Evolutionary conservation across 805 yeast species (phyloP), one percentile per base, ranked within the genome.

Genomic region (Grigorovia jiainica): DNA sequence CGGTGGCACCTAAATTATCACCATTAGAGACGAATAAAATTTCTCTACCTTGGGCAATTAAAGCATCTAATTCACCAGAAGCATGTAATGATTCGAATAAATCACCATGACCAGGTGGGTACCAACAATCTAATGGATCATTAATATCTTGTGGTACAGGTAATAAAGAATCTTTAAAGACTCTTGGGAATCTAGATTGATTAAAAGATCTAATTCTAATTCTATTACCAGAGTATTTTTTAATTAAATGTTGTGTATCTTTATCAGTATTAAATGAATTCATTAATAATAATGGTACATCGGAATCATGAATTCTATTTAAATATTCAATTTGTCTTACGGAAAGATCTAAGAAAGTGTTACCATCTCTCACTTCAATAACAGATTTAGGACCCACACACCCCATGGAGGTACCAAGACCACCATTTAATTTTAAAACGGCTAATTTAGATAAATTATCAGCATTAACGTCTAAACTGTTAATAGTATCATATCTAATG

Each of bases 51-150:
- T 86, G 90, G 41, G 81, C 86, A 49, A 92, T 72, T 50, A 92
- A 75, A 47, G 82, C 78, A 61, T 92, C 97, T 51, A 92, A 74
- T 60, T 90, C 92, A 46, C 98, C 98, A 10, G 95, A 81, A 44
- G 85, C 78, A 46, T 83, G 79, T 59, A 92, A 72, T 18, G 92
- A 72, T 70, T 92, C 98, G 53, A 89, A 92, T 64, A 92, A 70
- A 68, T 92, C 98, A 68, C 98, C 98, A 66, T 92, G 98, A 41
- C 98, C 98, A n/a, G 98, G 98, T 39, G 98, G 98, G 63, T 92
- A 92, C 98, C 98, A 92, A 44, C 84, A 72, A 56, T 86, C 90
- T 53, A 84, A 73, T 34, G 73, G 72, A 39, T 87, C 95, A 46
- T 81, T 79, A 49, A 63, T 73, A 29, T 75, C 60, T 50, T 82